Base-by-base conservation (phyloP, 495 filamentous ascomycete genomes). In the Penicillium pulvis region DNA sequence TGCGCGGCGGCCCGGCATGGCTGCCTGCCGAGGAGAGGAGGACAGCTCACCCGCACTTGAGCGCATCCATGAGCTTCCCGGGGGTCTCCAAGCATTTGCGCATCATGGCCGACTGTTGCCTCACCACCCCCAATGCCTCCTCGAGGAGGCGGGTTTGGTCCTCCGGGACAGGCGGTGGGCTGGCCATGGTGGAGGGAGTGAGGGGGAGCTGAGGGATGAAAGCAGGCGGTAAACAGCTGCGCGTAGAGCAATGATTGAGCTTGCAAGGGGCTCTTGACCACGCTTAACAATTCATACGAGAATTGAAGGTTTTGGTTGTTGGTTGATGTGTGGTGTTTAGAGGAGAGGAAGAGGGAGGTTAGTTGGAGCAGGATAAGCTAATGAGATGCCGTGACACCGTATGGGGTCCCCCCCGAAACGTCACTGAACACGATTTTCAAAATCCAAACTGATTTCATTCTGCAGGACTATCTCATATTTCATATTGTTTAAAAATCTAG, bases 41-140 rank as follows among this genome's bases (percentile, higher is more conserved):
- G 46, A 61, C 28, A 71, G 65, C 75, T 71, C 66, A 98, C 94
- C 93, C 94, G 91, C 94, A 98, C 76, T 98, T 98, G 63, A 98
- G 85, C 68, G 94, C 94, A 82, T 98, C 94, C 94, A 98, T 98
- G 59, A 98, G 86, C 85, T 98, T 98, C 47, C 94, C 94, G 5
- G 95, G 94, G 9, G 92, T 94, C 71, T 98, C 95, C 50, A 98
- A 83, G 70, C 91, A 96, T 80, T 93, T 94, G 78, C 93, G 92
- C 94, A 98, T 98, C 72, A 96, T 81, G 53, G 85, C 80, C 24
- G 92, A 91, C 84, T 98, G 94, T 76, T 98, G 95, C 78, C 92
- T 88, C 77, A 98, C 94, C 49, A 97, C 91, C 52, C 88, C 83
- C 79, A 98, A 80, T 70, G 95, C 94, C 89, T 98, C 94, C 73